A percentile compares a stretch with the other conserved stretches of the same genome.
Evolutionary conservation across 495 filamentous ascomycete species (phyloP).

Genomic region (Neurospora tetrasperma): DNA sequence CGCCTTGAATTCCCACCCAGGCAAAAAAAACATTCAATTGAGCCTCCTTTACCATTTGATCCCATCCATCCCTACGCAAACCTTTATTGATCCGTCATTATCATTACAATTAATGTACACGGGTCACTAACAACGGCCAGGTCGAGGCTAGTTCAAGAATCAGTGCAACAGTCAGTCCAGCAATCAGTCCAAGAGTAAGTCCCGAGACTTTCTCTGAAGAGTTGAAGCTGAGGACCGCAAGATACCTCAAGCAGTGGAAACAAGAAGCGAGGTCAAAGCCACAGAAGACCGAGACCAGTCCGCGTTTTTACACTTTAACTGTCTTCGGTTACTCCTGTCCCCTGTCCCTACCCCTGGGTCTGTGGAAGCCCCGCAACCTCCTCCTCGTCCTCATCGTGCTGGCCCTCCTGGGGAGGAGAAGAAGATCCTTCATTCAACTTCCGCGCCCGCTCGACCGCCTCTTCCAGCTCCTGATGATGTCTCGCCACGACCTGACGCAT

Average conservation of each 20-base stretch:
- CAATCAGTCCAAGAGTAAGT: too few species aligned
- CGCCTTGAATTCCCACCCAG: neutral
- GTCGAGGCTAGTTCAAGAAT: neutral
- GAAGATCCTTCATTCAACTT: constrained; percentile 1
- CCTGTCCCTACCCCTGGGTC: neutral
- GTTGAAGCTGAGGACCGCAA: neutral
- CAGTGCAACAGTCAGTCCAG: too few species aligned
- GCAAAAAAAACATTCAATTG: neutral
- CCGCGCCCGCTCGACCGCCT: constrained; percentile 8
- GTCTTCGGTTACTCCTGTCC: neutral
- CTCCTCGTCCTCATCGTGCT: neutral
- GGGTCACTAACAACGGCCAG: neutral
- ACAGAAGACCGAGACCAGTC: neutral
- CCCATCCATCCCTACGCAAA: neutral
- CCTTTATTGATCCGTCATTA: neutral
- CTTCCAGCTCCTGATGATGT: constrained; percentile 2
- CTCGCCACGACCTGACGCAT: constrained; percentile 9
- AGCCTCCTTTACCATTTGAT: neutral
- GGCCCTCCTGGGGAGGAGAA: neutral
- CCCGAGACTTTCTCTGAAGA: too few species aligned
- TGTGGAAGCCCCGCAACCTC: neutral
- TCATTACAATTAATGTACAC: neutral
- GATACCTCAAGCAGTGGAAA: neutral
- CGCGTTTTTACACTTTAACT: neutral
- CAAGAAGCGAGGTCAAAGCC: neutral